phyloP scores from a whole-genome alignment of 139 green algal genomes.

The Zygnema cylindricum region DNA sequence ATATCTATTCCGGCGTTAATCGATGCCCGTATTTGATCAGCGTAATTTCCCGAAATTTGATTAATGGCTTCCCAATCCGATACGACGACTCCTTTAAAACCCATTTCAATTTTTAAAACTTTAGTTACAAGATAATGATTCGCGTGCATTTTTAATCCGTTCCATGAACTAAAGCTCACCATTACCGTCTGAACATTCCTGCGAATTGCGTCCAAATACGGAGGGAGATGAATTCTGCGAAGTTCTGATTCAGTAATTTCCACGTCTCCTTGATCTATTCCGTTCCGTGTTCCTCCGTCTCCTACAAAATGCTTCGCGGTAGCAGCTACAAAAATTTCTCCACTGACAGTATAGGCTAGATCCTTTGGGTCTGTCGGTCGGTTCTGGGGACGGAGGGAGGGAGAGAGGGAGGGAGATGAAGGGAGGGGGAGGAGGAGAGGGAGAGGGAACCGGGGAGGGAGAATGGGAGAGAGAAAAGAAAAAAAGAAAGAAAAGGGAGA shows the following conservation, averaged over 20 bases:
- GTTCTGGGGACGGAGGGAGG: not conserved
- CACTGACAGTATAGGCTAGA: not conserved
- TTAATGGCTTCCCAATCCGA: slow-evolving; percentile 44
- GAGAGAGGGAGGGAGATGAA: not conserved
- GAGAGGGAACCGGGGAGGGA: not conserved
- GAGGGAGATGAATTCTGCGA: slow-evolving; percentile 37
- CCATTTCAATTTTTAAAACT: slow-evolving; percentile 15
- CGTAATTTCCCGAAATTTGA: slow-evolving; percentile 20
- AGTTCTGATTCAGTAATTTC: slow-evolving; percentile 19
- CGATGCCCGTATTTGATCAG: slow-evolving; percentile 7
- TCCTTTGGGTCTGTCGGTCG: not conserved
- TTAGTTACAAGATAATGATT: slow-evolving; percentile 45
- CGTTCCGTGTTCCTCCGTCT: slow-evolving; percentile 41
- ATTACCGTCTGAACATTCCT: slow-evolving; percentile 9
- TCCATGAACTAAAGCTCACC: slow-evolving; percentile 53
- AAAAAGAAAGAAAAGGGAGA: not conserved
- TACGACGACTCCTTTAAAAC: slow-evolving; percentile 29
- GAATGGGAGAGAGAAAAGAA: not conserved
- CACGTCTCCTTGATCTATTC: slow-evolving; percentile 36
- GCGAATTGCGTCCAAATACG: slow-evolving; percentile 33
- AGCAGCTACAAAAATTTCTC: slow-evolving; percentile 26
- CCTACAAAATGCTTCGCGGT: slow-evolving; percentile 54
- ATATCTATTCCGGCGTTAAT: slow-evolving; percentile 40
- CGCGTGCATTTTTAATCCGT: slow-evolving; percentile 49
- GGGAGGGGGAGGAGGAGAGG: not conserved